Evolutionary conservation across 108 stramenopile genomes (phyloP).

Genomic region (Nannochloropsis gaditana): DNA sequence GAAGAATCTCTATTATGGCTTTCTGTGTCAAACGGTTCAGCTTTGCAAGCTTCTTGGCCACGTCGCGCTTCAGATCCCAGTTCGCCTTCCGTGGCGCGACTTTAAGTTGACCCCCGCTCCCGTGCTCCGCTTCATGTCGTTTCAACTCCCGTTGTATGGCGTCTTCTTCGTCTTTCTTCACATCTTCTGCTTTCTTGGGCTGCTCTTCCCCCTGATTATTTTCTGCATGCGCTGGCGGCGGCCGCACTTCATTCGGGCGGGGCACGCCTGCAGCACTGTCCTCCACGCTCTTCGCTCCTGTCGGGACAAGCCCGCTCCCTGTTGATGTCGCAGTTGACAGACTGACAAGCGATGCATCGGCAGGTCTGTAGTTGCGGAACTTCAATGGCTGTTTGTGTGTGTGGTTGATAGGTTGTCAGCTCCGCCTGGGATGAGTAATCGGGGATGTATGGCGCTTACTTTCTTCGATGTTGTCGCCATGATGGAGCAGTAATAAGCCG

Average conservation of each 20-base stretch:
- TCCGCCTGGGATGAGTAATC: background rate
- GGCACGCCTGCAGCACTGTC: background rate
- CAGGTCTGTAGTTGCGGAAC: background rate
- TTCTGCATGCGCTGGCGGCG: background rate
- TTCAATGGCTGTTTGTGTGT: background rate
- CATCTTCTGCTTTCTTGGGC: background rate
- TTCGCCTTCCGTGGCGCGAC: conserved; percentile 47
- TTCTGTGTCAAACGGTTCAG: conserved; percentile 38
- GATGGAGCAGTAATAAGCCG: background rate
- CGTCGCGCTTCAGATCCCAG: conserved; percentile 49
- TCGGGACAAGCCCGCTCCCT: background rate
- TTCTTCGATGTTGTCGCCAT: background rate
- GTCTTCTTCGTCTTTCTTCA: background rate
- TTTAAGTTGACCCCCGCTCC: conserved; percentile 1
- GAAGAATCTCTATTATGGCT: conserved; percentile 44
- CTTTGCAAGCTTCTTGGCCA: conserved; percentile 31
- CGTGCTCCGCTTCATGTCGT: background rate
- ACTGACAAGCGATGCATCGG: background rate
- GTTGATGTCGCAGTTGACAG: background rate
- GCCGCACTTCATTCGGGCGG: too few relatives aligned
- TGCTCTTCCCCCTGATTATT: background rate
- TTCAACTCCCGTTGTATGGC: background rate
- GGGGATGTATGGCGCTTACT: background rate
- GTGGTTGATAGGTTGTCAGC: too few relatives aligned
- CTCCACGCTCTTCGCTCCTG: background rate